Evolutionary conservation across 2,329 filamentous ascomycete species (phyloP).

Genomic region (Tricladium varicosporioides): DNA sequence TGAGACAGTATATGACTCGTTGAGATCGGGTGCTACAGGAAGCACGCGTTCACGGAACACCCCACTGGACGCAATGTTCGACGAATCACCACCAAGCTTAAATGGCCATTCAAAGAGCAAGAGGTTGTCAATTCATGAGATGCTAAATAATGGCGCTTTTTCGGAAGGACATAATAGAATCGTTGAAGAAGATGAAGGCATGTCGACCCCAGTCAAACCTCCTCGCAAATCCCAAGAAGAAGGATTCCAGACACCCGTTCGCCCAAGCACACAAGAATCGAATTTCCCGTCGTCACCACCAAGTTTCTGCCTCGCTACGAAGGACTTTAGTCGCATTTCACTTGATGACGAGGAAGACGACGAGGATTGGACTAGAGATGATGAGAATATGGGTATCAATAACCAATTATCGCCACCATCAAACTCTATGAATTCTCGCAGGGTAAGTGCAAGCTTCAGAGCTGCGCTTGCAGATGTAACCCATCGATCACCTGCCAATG

Average conservation of each 20-base stretch:
- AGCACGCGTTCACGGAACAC: slow-evolving; percentile 66
- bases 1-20: slow-evolving; percentile 74
- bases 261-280: slow-evolving; percentile 16
- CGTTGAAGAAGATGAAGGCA: slow-evolving; percentile 60
- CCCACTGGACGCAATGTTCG: slow-evolving; percentile 76
- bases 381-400: slow-evolving; percentile 49
- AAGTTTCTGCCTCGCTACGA: slow-evolving; percentile 31
- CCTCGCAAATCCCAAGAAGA: slow-evolving; percentile 20
- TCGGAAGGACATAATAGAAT: slow-evolving; percentile 57
- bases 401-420: slow-evolving; percentile 59
- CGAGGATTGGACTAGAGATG: slow-evolving; percentile 59
- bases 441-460: slow-evolving; percentile 52
- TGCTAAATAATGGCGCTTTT: slow-evolving; percentile 40
- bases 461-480: slow-evolving; percentile 53
- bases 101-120: slow-evolving; percentile 40
- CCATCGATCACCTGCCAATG: slow-evolving; percentile 42
- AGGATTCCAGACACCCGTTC: slow-evolving; percentile 19
- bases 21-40: slow-evolving; percentile 68
- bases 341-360: slow-evolving; percentile 64
- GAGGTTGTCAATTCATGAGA: slow-evolving; percentile 33
- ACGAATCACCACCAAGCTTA: slow-evolving; percentile 68
- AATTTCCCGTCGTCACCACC: slow-evolving; percentile 32
- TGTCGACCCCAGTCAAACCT: slow-evolving; percentile 45
- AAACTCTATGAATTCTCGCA: slow-evolving; percentile 51
- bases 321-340: slow-evolving; percentile 50